A percentile compares a stretch with the other conserved stretches of the same genome.
Evolutionary conservation across 164 flowering plant genomes (phyloP).

Genomic region (Liriodendron chinense): DNA sequence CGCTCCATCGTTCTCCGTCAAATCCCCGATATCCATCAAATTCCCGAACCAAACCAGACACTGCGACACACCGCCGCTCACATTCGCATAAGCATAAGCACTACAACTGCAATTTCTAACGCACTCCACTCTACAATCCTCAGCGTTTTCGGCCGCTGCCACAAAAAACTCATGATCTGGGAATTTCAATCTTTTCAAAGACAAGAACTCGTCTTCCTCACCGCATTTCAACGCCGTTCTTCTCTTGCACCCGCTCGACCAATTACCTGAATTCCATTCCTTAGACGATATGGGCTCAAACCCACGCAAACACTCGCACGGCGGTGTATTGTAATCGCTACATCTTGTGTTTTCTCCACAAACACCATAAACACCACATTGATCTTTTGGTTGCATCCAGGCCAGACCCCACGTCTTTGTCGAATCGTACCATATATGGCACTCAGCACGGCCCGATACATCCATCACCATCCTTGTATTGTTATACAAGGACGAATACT

Average conservation of each 20-base stretch:
- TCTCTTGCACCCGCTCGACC: conserved; percentile 27
- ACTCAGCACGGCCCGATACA: not conserved
- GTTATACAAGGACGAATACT: not conserved
- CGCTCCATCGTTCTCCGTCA: not conserved
- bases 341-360: conserved; percentile 12
- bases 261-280: conserved; percentile 12
- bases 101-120: conserved; percentile 3
- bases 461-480: not conserved
- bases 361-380: not conserved
- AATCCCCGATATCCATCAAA: not conserved
- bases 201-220: conserved; percentile 20
- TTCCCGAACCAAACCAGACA: not conserved
- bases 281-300: conserved; percentile 11
- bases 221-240: conserved; percentile 19
- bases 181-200: conserved; percentile 17
- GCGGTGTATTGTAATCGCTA: not conserved
- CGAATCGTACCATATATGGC: conserved; percentile 1
- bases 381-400: not conserved
- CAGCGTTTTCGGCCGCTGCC: not conserved
- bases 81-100: conserved; percentile 4
- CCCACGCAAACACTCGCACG: conserved; percentile 19
- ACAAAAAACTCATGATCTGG: conserved; percentile 13
- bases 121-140: not conserved
- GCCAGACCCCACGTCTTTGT: not conserved
- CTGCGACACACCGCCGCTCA: not conserved